A percentile compares a stretch with the other conserved stretches of the same genome.
Conservation (phyloP, 2,329 filamentous ascomycete species). For the Teratosphaeria gauchensis region DNA sequence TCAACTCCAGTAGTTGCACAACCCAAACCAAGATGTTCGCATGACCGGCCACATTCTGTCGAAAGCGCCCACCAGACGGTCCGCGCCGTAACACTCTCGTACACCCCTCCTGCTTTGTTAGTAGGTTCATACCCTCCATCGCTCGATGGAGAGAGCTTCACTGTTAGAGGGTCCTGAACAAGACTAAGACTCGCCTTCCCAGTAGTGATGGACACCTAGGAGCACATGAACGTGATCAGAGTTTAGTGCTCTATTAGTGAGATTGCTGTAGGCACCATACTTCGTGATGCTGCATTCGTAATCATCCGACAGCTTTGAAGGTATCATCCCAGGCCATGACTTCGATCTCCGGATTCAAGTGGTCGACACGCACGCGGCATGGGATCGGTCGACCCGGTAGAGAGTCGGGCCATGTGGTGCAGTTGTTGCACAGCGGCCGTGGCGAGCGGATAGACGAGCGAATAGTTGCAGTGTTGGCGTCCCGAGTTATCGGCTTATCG, state of each 20-base stretch:
- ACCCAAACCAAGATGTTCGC: not conserved
- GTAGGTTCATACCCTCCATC: not conserved
- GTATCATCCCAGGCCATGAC: not conserved
- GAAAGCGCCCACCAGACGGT: not conserved
- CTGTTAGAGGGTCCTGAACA: not conserved
- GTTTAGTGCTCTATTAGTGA: not conserved
- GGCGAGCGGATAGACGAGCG: not conserved
- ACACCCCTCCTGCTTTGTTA: not conserved
- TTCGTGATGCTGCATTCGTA: not conserved
- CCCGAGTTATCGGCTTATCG: not conserved
- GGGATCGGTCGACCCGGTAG: not conserved
- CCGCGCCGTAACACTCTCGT: not conserved
- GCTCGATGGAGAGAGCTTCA: not conserved
- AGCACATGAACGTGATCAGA: not conserved
- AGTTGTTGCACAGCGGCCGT: not conserved
- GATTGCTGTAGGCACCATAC: not conserved
- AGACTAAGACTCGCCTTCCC: not conserved
- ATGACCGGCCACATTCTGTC: not conserved
- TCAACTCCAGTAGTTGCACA: not conserved
- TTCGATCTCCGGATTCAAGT: not conserved
- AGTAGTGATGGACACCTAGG: not conserved
- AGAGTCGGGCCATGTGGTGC: not conserved
- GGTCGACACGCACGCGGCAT: not conserved
- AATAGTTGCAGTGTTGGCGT: not conserved
- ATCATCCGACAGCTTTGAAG: not conserved